Evolutionary conservation across 2,329 filamentous ascomycete genomes (phyloP), one percentile per base, ranked within the genome.

Genomic region (Paecilomyces dactylethromorphus): DNA sequence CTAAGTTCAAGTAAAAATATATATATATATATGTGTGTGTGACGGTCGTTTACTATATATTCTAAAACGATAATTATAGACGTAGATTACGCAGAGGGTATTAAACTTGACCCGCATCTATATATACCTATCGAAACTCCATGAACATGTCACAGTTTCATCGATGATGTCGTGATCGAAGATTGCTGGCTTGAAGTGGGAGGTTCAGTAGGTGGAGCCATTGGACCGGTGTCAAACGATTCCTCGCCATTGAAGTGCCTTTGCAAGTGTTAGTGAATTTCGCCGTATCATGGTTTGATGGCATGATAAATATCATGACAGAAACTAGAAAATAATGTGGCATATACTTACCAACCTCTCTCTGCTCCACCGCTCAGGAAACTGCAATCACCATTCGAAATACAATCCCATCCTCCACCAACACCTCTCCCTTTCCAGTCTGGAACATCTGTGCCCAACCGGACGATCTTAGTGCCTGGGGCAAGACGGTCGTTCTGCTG

Each of bases 281-380:
- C 7, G 1, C 26, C 39, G 21, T 21, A 18, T 3, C 3, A 45
- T 7, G n/a, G 39, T 1, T n/a, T 18, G 8, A 45, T 18, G 35
- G 18, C 15, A 45, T 8, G 10, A 45, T 8, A 18, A n/a, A 18
- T 18, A n/a, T 21, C 39, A 15, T 7, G 39, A 45, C 10, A 18
- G 15, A 21, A 58, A 69, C 32, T n/a, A 60, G 60, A 60, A 60
- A 65, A 56, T 66, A 61, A 61, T 62, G 63, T 51, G 53, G 53
- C 39, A 65, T 60, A 76, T 59, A 71, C 81, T 76, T 74, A 94
- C 92, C 93, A 97, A 70, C 92, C 92, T 78, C 92, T 82, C 75
- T 97, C 93, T 67, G 89, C 88, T 7, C 93, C 93, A 57, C 83
- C 82, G 57, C 81, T 85, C 64, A 97, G 78, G 74, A 93, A 96